phyloP scores from a whole-genome alignment of 176 grass and related monocot genomes.

The Raddia distichophylla region DNA sequence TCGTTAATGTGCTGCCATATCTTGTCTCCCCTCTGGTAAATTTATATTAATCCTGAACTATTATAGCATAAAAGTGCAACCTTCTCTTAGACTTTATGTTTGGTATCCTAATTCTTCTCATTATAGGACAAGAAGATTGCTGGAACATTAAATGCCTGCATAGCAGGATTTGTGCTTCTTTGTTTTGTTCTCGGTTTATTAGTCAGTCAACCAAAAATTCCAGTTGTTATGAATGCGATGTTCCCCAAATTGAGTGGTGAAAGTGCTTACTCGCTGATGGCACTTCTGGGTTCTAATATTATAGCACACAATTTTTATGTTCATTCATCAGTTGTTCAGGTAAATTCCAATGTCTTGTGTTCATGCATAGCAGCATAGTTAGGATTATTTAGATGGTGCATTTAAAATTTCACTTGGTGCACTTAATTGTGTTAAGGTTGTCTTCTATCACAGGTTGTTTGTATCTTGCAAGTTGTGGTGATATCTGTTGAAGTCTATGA shows the following conservation, averaged over 20 bases:
- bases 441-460: not conserved
- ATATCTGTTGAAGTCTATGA: not conserved
- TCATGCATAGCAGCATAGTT: not conserved
- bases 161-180: constrained; percentile 69
- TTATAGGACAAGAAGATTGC: constrained; percentile 54
- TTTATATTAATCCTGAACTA: constrained; percentile 16
- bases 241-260: constrained; percentile 87
- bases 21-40: constrained; percentile 55
- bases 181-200: constrained; percentile 78
- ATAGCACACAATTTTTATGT: constrained; percentile 88
- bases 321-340: constrained; percentile 80
- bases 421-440: not conserved
- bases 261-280: constrained; percentile 82
- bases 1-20: constrained; percentile 58
- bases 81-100: constrained; percentile 14
- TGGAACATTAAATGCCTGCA: constrained; percentile 47
- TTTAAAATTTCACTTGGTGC: constrained; percentile 16
- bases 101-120: constrained; percentile 14
- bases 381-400: not conserved
- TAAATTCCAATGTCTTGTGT: not conserved
- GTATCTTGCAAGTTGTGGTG: constrained; percentile 1
- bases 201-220: constrained; percentile 75
- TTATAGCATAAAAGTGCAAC: not conserved
- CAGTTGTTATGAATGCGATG: constrained; percentile 65
- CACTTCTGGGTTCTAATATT: constrained; percentile 79